These are phyloP conservation scores for Claviceps monticola DNA, from an alignment of 2,329 filamentous ascomycete genomes.

Conservation along the genomic window DNA sequence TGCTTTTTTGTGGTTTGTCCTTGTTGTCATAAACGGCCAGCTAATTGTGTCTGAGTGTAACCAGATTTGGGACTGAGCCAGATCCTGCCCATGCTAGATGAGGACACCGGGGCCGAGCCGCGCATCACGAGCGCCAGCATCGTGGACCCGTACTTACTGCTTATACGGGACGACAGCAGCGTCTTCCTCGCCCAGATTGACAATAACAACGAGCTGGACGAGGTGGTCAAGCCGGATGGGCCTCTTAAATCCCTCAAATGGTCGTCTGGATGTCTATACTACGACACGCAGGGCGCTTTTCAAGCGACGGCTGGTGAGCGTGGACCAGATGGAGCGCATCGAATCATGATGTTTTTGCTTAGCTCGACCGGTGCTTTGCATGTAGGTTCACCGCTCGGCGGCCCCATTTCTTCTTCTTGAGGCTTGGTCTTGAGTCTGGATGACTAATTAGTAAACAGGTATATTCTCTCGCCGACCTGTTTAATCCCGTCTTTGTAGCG, in stretches of 20 bases:
- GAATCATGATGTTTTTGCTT: slow-evolving; percentile 62
- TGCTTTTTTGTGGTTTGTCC: too few relatives aligned
- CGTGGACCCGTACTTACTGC: slow-evolving; percentile 69
- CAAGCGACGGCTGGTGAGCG: slow-evolving; percentile 22
- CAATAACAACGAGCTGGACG: slow-evolving; percentile 66
- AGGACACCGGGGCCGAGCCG: slow-evolving; percentile 71
- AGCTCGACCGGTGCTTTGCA: slow-evolving; percentile 60
- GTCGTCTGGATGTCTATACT: slow-evolving; percentile 72
- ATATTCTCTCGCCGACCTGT: slow-evolving; percentile 62
- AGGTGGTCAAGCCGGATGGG: slow-evolving; percentile 52
- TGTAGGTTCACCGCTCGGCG: slow-evolving; percentile 33
- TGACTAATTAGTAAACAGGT: slow-evolving; percentile 33
- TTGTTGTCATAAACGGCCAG: too few relatives aligned
- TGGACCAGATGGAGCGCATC: slow-evolving; percentile 26
- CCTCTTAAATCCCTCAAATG: slow-evolving; percentile 52
- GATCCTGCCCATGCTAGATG: slow-evolving; percentile 85
- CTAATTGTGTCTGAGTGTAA: neutral
- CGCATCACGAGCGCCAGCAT: slow-evolving; percentile 71
- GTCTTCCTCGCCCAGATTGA: slow-evolving; percentile 69
- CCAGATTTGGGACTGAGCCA: slow-evolving; percentile 75
- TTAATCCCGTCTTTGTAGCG: slow-evolving; percentile 56
- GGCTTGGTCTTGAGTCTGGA: too few relatives aligned
- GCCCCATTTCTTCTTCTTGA: too few relatives aligned
- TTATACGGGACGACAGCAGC: slow-evolving; percentile 73
- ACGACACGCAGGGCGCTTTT: slow-evolving; percentile 47